Evolutionary conservation across 2,329 filamentous ascomycete species (phyloP), one percentile per base, ranked within the genome.

Genomic region (Colletotrichum filicis): DNA sequence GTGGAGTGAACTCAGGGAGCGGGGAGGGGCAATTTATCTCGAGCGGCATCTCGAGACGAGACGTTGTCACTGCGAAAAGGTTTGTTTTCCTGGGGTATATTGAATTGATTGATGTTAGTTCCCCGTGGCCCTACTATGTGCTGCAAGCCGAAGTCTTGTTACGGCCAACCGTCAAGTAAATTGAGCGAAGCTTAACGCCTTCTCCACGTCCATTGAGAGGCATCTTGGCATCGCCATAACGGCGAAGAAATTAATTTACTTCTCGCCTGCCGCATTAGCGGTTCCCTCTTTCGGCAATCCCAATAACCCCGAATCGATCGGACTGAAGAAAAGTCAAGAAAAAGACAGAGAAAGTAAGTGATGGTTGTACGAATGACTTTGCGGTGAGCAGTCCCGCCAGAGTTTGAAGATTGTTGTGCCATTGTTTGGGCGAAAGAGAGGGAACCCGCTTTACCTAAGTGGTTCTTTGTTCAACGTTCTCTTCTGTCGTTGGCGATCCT

Each of bases 21-120:
- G 37, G 32, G 22, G 12, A 24, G 24, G 59, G 59, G 70, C 60
- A 73, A 70, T 73, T 61, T 70, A 73, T 65, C 70, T 70, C 66
- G 66, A 73, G 60, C 62, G 56, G 66, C 60, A 70, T 60, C 14
- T 65, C 60, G 59, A 73, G 60, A 65, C 60, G 66, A 16, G 28
- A 46, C 32, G 35, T 49, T 24, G 46, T 52, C 49, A 8, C 7
- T 1, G 32, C 26, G 32, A 16, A 19, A 22, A 14, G 16, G 42
- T 22, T 22, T 42, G 37, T 53, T 61, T 26, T 57, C 24, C 37
- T 72, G 52, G 66, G 59, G 70, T 56, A 69, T 11, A 69, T 64
- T 73, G 60, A 42, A 28, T 16, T 16, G 14, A 12, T n/a, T 19
- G 42, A 12, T 30, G 11, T 37, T 42, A 42, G 56, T 65, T 64